Evolutionary conservation across 2,329 filamentous ascomycete genomes (phyloP).

Genomic region (Cryphonectria carpinicola): DNA sequence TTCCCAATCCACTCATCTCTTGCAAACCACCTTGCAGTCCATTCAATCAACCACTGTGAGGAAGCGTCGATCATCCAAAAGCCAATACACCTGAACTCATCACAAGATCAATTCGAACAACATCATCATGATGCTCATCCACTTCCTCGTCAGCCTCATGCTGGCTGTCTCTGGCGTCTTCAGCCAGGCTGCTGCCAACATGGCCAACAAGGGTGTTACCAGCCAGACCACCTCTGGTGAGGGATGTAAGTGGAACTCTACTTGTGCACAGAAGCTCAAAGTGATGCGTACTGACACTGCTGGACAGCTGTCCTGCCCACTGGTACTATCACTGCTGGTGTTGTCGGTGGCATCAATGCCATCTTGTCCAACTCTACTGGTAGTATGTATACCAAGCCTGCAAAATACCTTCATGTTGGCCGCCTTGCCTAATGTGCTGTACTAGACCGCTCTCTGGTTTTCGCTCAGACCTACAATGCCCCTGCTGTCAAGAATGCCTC

Average conservation of each 20-base stretch:
- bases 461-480: background rate
- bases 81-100: background rate
- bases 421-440: background rate
- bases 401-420: background rate
- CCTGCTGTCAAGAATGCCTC: background rate
- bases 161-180: constrained; percentile 2
- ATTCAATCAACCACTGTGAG: background rate
- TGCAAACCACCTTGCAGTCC: background rate
- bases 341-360: background rate
- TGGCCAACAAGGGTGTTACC: background rate
- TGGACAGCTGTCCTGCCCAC: background rate
- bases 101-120: background rate
- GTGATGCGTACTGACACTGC: background rate
- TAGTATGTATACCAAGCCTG: background rate
- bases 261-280: background rate
- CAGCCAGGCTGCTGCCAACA: background rate
- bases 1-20: background rate
- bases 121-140: background rate
- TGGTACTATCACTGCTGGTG: background rate
- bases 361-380: background rate
- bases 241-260: background rate
- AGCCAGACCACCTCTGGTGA: background rate
- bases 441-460: background rate
- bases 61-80: background rate
- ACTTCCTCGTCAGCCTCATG: background rate